Base-by-base conservation (phyloP, 2,329 filamentous ascomycete genomes). In the Zymoseptoria crescenta region DNA sequence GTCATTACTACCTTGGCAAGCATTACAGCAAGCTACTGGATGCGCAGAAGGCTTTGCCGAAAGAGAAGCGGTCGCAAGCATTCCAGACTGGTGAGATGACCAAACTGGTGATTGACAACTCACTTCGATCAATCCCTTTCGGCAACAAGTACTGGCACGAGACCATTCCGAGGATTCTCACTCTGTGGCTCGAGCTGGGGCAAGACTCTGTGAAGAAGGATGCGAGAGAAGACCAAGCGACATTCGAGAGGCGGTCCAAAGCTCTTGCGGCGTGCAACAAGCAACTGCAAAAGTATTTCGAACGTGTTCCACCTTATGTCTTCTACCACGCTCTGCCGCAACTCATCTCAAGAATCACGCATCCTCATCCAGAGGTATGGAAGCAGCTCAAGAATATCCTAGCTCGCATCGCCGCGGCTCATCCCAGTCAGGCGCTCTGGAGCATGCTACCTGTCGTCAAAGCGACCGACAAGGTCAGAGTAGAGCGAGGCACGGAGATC, bases 21-120 rank as follows among this genome's bases (percentile, higher is more conserved):
- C 91, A 97, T 74, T 99, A 99, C 80, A 95, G 96, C 73, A 99
- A 96, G 74, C 83, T 97, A 3, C 79, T 96, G 2, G 93, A 97
- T 68, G 89, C 91, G 0, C 91, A 97, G 72, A 92, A 91, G 73
- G 79, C 82, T 1, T 83, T 96, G 56, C 86, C 87, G 45, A 79
- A 83, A 19, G 83, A 87, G 28, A 91, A 92, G 63, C 91, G 96
- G 59, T 74, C 72, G 29, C 66, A 74, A 27, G 62, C 72, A 10
- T 76, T 69, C 67, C 75, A 94, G 57, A 89, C 84, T 9, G 95
- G 94, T 48, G 92, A 96, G 71, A 84, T 87, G 20, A 86, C 91
- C 1, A 91, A 92, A 69, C 81, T 96, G 16, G 89, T 99, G 41
- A 89, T 97, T 64, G 91, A 96, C 69, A 96, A 96, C 70, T 96